A percentile compares a stretch with the other conserved stretches of the same genome.
Conservation (phyloP, 352 stramenopile species). For the Salisapilia sapeloensis region DNA sequence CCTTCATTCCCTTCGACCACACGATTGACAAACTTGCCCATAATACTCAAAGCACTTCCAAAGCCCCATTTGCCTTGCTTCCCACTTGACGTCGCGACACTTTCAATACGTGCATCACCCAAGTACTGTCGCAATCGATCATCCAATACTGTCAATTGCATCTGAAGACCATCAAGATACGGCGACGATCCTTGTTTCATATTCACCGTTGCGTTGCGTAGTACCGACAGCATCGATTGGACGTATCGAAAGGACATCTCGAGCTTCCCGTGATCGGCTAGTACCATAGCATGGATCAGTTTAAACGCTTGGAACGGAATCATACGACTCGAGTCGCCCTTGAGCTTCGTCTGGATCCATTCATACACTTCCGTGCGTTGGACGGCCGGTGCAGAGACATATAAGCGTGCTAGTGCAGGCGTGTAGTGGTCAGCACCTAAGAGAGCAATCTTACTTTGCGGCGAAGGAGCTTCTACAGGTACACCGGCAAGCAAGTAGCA, state of each 20-base stretch:
- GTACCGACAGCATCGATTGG: conserved; percentile 64
- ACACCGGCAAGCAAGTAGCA: conserved; percentile 68
- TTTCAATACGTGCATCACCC: conserved; percentile 54
- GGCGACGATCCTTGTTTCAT: conserved; percentile 74
- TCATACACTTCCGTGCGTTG: conserved; percentile 80
- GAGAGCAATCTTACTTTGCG: conserved; percentile 61
- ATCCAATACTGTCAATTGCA: conserved; percentile 72
- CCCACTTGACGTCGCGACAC: conserved; percentile 23
- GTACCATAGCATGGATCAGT: conserved; percentile 74
- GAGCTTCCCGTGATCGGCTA: conserved; percentile 70
- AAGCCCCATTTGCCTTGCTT: conserved; percentile 68
- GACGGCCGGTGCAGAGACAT: conserved; percentile 55
- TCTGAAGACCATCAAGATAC: conserved; percentile 80
- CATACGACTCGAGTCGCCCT: conserved; percentile 29
- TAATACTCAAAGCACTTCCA: conserved; percentile 64
- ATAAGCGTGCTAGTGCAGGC: conserved; percentile 57
- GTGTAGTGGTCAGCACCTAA: conserved; percentile 58
- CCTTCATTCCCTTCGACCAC: conserved; percentile 65
- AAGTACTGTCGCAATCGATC: conserved; percentile 75
- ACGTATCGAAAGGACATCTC: conserved; percentile 80
- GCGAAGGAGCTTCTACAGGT: conserved; percentile 56
- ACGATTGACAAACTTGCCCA: conserved; percentile 78
- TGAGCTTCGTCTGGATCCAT: conserved; percentile 53
- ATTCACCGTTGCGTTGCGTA: conserved; percentile 48
- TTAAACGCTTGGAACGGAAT: conserved; percentile 84